A percentile compares a stretch with the other conserved stretches of the same genome.
phyloP scores from a whole-genome alignment of 1,284 basidiomycete species.

The Cryptococcus sp. region DNA sequence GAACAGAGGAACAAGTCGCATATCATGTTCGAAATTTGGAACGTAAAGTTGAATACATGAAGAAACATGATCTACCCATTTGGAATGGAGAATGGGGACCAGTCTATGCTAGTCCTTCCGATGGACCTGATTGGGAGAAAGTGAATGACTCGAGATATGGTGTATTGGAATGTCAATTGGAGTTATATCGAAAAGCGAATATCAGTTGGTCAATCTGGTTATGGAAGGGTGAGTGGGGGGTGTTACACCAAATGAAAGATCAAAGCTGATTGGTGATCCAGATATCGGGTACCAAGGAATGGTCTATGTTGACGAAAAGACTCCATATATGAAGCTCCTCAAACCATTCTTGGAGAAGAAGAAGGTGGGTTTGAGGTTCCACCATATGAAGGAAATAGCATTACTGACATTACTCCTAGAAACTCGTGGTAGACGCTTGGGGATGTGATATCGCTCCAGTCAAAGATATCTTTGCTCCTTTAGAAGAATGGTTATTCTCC shows the following conservation, averaged over 20 bases:
- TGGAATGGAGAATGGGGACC: slow-evolving; percentile 58
- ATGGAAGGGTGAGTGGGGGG: slow-evolving; percentile 55
- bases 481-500: slow-evolving; percentile 55
- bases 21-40: slow-evolving; percentile 52
- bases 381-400: too few relatives aligned
- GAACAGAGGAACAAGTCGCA: slow-evolving; percentile 53
- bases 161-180: slow-evolving; percentile 66
- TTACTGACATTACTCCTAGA: slow-evolving; percentile 49
- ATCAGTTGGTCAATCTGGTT: slow-evolving; percentile 78
- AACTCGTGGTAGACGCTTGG: slow-evolving; percentile 62
- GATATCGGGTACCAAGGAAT: slow-evolving; percentile 77
- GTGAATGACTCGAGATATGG: slow-evolving; percentile 63
- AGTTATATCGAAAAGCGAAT: slow-evolving; percentile 58
- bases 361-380: slow-evolving; percentile 12
- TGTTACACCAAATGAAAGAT: background rate
- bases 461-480: slow-evolving; percentile 57
- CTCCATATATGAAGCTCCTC: slow-evolving; percentile 54
- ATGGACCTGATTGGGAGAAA: slow-evolving; percentile 49
- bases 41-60: slow-evolving; percentile 53
- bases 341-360: slow-evolving; percentile 27
- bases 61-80: slow-evolving; percentile 8
- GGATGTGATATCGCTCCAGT: slow-evolving; percentile 50
- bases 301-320: slow-evolving; percentile 62
- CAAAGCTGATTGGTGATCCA: slow-evolving; percentile 3
- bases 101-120: slow-evolving; percentile 35